A percentile compares a stretch with the other conserved stretches of the same genome.
Conservation (phyloP, 2,329 filamentous ascomycete species). For the Xylariomycetidae sp. region DNA sequence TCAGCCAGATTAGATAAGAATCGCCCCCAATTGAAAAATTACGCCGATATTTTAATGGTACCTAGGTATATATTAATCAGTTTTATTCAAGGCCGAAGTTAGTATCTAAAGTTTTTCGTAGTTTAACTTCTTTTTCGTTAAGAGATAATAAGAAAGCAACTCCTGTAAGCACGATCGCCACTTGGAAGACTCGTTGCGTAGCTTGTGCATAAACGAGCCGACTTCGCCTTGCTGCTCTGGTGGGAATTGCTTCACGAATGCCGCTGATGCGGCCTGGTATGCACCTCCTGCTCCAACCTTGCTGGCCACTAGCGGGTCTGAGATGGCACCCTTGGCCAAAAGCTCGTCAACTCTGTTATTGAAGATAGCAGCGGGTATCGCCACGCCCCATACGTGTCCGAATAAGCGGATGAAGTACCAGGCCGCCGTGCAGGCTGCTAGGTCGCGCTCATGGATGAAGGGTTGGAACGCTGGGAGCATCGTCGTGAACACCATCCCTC, state of each 20-base stretch:
- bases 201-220: constrained; percentile 1
- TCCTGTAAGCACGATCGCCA: constrained; percentile 3
- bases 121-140: constrained; percentile 2
- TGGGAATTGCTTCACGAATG: constrained; percentile 3
- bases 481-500: not conserved
- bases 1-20: no score
- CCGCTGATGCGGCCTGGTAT: constrained; percentile 4
- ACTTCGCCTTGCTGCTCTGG: constrained; percentile 1
- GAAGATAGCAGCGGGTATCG: not conserved
- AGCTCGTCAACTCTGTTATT: constrained; percentile 3
- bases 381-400: not conserved
- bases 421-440: not conserved
- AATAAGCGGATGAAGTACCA: not conserved
- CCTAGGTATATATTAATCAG: no score
- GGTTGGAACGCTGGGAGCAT: not conserved
- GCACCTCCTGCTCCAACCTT: constrained; percentile 1
- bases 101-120: constrained; percentile 4
- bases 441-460: not conserved
- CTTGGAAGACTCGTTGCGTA: constrained; percentile 2
- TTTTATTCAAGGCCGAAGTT: constrained; percentile 6
- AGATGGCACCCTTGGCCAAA: not conserved
- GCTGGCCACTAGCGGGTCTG: not conserved
- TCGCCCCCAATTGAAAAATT: no score
- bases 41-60: no score
- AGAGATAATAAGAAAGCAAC: constrained; percentile 1